Percentiles rank a stretch among this genome's conserved stretches.
Evolutionary conservation across 768 basidiomycete species (phyloP).

Genomic region (Omphalotus guepiniiformis): DNA sequence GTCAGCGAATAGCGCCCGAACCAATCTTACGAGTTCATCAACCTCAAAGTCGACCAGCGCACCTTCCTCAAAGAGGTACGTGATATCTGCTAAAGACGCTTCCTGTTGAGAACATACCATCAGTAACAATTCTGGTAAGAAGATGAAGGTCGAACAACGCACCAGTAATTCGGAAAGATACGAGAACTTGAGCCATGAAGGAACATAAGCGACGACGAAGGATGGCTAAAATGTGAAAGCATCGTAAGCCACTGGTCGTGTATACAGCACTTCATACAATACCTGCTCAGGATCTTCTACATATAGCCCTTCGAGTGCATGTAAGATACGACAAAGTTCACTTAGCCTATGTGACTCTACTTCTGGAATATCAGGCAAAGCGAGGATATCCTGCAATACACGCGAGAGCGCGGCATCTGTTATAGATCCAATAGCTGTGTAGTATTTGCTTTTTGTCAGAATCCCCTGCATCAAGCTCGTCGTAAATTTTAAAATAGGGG

Average conservation of each 20-base stretch:
- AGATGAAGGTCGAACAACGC: conserved; percentile 24
- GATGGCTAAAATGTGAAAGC: conserved; percentile 46
- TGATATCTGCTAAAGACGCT: conserved; percentile 88
- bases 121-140: neutral
- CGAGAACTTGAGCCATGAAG: conserved; percentile 91
- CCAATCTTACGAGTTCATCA: conserved; percentile 76
- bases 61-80: conserved; percentile 88
- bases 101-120: conserved; percentile 45
- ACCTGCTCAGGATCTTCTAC: conserved; percentile 61
- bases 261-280: conserved; percentile 2
- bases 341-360: conserved; percentile 79
- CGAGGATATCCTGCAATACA: conserved; percentile 69
- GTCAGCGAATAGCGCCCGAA: conserved; percentile 86
- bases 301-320: conserved; percentile 78
- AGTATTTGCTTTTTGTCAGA: conserved; percentile 68
- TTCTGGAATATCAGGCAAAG: conserved; percentile 82
- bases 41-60: conserved; percentile 87
- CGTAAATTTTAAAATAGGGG: neutral
- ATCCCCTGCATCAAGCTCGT: conserved; percentile 42
- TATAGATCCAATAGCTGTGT: conserved; percentile 65
- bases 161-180: conserved; percentile 92
- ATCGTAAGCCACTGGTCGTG: neutral
- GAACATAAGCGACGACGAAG: conserved; percentile 80
- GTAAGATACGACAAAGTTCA: conserved; percentile 77
- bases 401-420: conserved; percentile 64